A percentile compares a stretch with the other conserved stretches of the same genome.
Evolutionary conservation across 2,329 filamentous ascomycete genomes (phyloP).

Genomic region (Aspergillus amoenus): DNA sequence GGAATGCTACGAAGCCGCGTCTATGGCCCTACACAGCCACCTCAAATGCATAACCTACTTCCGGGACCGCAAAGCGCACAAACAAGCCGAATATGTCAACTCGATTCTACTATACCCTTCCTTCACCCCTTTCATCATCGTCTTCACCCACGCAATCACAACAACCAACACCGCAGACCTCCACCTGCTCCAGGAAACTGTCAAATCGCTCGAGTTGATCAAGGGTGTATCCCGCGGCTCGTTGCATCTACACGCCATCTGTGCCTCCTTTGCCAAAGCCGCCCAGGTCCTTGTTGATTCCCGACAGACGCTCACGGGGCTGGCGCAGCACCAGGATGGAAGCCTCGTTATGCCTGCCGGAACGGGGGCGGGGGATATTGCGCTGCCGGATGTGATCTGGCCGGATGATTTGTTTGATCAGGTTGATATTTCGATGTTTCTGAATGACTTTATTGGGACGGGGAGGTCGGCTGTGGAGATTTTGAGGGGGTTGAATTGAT

Average conservation of each 20-base stretch:
- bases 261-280: constrained; percentile 24
- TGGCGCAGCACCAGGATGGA: constrained; percentile 24
- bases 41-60: constrained; percentile 28
- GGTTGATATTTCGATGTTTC: constrained; percentile 26
- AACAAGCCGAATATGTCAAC: constrained; percentile 29
- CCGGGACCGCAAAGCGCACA: constrained; percentile 24
- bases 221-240: constrained; percentile 23
- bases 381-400: constrained; percentile 25
- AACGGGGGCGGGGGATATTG: constrained; percentile 19
- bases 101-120: constrained; percentile 28
- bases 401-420: constrained; percentile 24
- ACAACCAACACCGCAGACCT: constrained; percentile 22
- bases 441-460: constrained; percentile 29
- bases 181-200: constrained; percentile 23
- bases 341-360: constrained; percentile 21
- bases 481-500: constrained; percentile 10
- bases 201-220: constrained; percentile 21
- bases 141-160: constrained; percentile 30
- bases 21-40: constrained; percentile 26
- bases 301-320: constrained; percentile 21
- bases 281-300: constrained; percentile 25
- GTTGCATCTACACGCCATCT: constrained; percentile 20
- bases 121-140: constrained; percentile 28
- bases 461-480: constrained; percentile 27
- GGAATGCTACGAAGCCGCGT: constrained; percentile 27